Evolutionary conservation across 2,329 filamentous ascomycete genomes (phyloP), one percentile per base, ranked within the genome.

Genomic region (Epichloe brachyelytri): DNA sequence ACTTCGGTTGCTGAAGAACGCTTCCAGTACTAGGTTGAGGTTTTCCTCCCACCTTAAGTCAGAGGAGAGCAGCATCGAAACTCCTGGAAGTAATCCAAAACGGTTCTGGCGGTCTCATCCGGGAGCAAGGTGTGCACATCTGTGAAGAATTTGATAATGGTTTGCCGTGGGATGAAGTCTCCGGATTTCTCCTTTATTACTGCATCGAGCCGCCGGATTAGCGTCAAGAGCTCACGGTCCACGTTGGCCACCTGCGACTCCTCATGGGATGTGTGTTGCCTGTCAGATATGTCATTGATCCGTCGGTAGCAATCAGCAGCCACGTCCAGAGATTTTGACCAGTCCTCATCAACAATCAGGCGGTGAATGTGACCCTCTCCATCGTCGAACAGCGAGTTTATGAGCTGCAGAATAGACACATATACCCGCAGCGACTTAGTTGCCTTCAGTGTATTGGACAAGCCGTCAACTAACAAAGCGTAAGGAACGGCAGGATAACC

Each of bases 51-150:
- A 89, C 37, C 78, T 71, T 45, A 74, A 65, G 57, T 87, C 83
- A 0, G 85, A 86, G 2, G 85, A 43, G 83, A 84, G 58, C 86
- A 85, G 58, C 80, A 82, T 44, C 83, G 74, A 56, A 85, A 83
- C 49, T 86, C 79, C 51, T 77, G 75, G 56, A 83, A 85, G 61
- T 86, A 80, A 43, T 80, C 76, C 43, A 88, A 74, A 22, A 88
- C 76, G 11, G 83, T 70, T 45, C 75, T 76, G 2, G 78, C 82
- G 8, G 80, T 78, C 4, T 77, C 76, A 60, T 88, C 81, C 5
- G 81, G 80, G 8, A 88, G 72, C 37, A 79, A 73, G 15, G 71
- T 68, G 50, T 83, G 77, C 15, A 86, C 74, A 22, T 74, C 71
- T 33, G 79, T 72, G 54, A 89, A 81, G 58, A 88, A 84, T 19